Evolutionary conservation across 164 flowering plant species (phyloP).

Genomic region (Litsea cubeba): DNA sequence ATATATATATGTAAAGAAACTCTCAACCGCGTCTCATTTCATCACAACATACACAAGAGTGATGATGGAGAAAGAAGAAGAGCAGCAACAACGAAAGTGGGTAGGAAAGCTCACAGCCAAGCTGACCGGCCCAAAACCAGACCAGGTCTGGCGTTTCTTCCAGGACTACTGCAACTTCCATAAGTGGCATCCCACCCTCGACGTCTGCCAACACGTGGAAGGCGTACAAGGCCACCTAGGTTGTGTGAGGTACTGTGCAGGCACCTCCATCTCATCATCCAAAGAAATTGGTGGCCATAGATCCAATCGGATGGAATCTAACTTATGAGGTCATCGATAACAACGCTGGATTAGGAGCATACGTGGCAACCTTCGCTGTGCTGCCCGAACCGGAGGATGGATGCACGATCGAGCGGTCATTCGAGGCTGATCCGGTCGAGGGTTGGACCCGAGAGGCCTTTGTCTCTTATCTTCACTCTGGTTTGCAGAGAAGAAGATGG

Average conservation of each 20-base stretch:
- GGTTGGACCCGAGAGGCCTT: conserved; percentile 36
- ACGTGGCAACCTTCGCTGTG: conserved; percentile 27
- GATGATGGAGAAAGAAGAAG: too few relatives aligned
- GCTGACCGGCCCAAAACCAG: conserved; percentile 18
- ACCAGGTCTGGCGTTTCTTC: conserved; percentile 40
- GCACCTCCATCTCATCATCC: background rate
- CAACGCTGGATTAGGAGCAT: conserved; percentile 27
- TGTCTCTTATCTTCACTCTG: conserved; percentile 20
- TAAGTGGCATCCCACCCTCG: conserved; percentile 41
- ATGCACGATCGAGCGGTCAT: conserved; percentile 39
- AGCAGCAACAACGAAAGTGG: too few relatives aligned
- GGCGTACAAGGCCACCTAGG: conserved; percentile 37
- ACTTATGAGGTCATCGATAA: conserved; percentile 47
- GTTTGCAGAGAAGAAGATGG: conserved; percentile 34
- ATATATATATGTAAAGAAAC: too few relatives aligned
- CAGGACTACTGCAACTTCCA: conserved; percentile 37
- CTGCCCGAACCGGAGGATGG: conserved; percentile 11
- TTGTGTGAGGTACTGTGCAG: conserved; percentile 43
- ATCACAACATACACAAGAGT: too few relatives aligned
- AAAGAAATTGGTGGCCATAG: conserved; percentile 32
- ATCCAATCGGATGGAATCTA: conserved; percentile 24
- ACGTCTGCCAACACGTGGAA: conserved; percentile 22
- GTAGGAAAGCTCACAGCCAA: conserved; percentile 8
- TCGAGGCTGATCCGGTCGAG: conserved; percentile 33
- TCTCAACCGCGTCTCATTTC: too few relatives aligned